Evolutionary conservation across 2,329 filamentous ascomycete genomes (phyloP).

Genomic region (Bipolaris victoriae): DNA sequence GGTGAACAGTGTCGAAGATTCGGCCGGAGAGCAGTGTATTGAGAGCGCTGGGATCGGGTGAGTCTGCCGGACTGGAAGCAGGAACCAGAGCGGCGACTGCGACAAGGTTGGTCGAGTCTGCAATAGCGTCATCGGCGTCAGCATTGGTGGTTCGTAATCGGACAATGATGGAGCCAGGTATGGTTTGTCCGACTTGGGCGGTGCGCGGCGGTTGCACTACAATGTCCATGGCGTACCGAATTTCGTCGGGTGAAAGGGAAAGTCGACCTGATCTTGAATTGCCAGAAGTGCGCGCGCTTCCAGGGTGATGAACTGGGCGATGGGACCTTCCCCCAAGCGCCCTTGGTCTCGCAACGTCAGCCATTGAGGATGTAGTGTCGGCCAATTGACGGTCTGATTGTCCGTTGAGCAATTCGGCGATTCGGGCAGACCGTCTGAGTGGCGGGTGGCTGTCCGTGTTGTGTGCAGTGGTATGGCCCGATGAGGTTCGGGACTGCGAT

Average conservation of each 20-base stretch:
- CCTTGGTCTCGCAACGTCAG: conserved; percentile 48
- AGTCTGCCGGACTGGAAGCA: conserved; percentile 34
- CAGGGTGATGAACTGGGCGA: conserved; percentile 37
- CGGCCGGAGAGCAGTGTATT: conserved; percentile 40
- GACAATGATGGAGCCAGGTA: conserved; percentile 44
- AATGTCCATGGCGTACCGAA: conserved; percentile 49
- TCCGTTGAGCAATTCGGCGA: conserved; percentile 40
- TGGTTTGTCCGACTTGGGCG: conserved; percentile 40
- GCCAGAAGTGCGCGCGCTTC: conserved; percentile 27
- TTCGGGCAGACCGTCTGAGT: conserved; percentile 42
- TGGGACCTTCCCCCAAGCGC: conserved; percentile 41
- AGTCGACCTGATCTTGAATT: conserved; percentile 35
- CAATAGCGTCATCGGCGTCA: conserved; percentile 40
- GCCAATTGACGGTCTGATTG: conserved; percentile 26
- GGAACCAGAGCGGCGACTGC: conserved; percentile 43
- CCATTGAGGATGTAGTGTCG: conserved; percentile 37
- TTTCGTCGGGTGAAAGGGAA: conserved; percentile 37
- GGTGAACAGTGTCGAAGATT: conserved; percentile 45
- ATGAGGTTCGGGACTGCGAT: conserved; percentile 16
- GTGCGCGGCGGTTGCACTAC: conserved; percentile 46
- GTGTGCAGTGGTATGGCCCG: conserved; percentile 26
- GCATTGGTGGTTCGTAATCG: conserved; percentile 42
- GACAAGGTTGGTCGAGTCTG: conserved; percentile 43
- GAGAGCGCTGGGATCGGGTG: conserved; percentile 39
- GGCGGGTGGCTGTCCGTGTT: conserved; percentile 28